Base-by-base conservation (phyloP, 352 stramenopile genomes). In the Pythium volutum region DNA sequence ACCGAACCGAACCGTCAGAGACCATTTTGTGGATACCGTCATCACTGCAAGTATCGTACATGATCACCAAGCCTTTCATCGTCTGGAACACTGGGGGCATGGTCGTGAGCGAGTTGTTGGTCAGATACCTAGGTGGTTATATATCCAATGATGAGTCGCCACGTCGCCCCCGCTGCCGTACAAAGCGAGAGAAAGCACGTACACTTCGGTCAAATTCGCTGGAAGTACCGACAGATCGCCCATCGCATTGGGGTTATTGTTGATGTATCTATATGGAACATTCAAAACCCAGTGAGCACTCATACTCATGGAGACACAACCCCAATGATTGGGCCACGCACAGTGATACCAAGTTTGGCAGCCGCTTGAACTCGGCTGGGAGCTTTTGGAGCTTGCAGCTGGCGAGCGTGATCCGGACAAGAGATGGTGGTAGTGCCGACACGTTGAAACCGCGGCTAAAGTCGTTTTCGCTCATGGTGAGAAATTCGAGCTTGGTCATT, bases 381-480 rank as follows among this genome's bases (percentile, higher is more conserved):
- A 62, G 26, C 15, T 46, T 49, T 26, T 57, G 45, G 7, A 67
- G 46, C 12, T 42, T 10, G 15, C 2, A 20, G 36, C 54, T 20
- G 7, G 48, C 20, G 1, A 67, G 7, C 5, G 29, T 23, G 14
- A 62, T 36, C 3, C 15, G 22, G 1, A 14, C 20, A 1, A 56
- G 4, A 7, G 31, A 34, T 9, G 12, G 9, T 2, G 50, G 59
- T 10, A 66, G 49, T 4, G 27, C 12, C 3, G 41, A 26, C 20
- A 66, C 60, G 16, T 49, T 22, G 9, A 41, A 27, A 1, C 47
- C 22, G 3, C 25, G 16, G 16, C 50, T 60, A 9, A 66, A 41
- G 20, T 66, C 59, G 27, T 66, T 66, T 4, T 14, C 11, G 4
- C 12, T 15, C 31, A 64, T 25, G 3, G 8, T 16, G 22, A 64